Base-by-base conservation (phyloP, 106 monocot genomes). In the Triglochin maritima region DNA sequence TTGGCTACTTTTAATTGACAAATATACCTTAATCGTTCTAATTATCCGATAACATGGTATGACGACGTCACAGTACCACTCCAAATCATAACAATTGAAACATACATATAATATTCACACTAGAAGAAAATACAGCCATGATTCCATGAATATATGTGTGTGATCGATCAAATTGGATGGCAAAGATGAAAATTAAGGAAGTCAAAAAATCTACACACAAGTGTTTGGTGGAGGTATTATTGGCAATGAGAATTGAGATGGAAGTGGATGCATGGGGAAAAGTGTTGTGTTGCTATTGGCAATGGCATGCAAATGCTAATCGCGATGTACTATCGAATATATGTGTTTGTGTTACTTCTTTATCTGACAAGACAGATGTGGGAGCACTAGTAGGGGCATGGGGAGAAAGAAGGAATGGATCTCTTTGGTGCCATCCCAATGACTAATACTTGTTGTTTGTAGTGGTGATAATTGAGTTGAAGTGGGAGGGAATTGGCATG, bases 331-430 rank as follows among this genome's bases (percentile, higher is more conserved):
- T 4, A 15, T 58, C 6, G 17, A 14, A 15, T 58, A 5, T 58
- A 16, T 9, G 58, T 5, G 2, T 9, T 57, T 57, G 17, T 12
- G 13, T 4, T 57, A 17, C 16, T 12, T 64, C 62, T 64, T 64
- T 14, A 64, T 47, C 64, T 49, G 64, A 49, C 64, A 64, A 12
- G 64, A 64, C 64, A 64, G 13, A 44, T 9, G 48, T 14, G 14
- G 46, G 64, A 46, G 64, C 64, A 64, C 64, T 64, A 12, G 47
- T 4, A 4, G 17, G 47, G 62, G 45, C 44, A 44, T 5, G 46
- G 44, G 62, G 11, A 8, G 9, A 9, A 42, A 44, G 62, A 4
- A 7, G 41, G 7, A 7, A 45, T 10, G 7, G 3, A 62, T 44
- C 12, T 4, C 5, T 8, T 45, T 60, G 9, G 7, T 6, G 16